These are phyloP conservation scores for Citeromyces hawaiiensis DNA, from an alignment of 1,139 yeast genomes.

Conservation along the genomic window DNA sequence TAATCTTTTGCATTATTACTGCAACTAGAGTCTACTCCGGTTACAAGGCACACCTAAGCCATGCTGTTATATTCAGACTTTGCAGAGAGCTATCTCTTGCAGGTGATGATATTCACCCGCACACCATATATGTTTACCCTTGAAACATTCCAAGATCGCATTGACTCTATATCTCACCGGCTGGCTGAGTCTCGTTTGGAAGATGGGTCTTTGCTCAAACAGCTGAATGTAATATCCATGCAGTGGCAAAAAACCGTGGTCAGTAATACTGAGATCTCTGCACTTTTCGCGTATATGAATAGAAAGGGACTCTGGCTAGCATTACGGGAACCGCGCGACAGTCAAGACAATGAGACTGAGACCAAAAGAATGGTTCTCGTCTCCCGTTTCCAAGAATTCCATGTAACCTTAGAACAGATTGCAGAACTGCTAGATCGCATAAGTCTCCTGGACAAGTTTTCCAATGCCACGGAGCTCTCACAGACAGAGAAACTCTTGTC, in stretches of 20 bases:
- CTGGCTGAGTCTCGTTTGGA: neutral
- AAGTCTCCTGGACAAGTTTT: constrained; percentile 1
- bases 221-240: neutral
- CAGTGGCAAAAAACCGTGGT: neutral
- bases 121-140: no score
- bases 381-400: neutral
- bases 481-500: neutral
- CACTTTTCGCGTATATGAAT: neutral
- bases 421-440: neutral
- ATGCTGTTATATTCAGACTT: no score
- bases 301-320: neutral
- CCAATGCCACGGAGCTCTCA: neutral
- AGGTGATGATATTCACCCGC: no score
- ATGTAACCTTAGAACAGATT: neutral
- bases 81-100: no score
- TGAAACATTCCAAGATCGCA: neutral
- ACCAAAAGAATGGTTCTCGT: neutral
- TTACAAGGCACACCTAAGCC: no score
- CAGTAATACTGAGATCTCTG: neutral
- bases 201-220: neutral
- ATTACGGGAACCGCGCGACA: neutral
- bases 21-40: no score
- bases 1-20: no score
- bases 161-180: neutral
- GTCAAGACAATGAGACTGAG: neutral